These are phyloP conservation scores for Myriosclerotinia duriaeana DNA, from an alignment of 2,329 filamentous ascomycete genomes.

Conservation along the genomic window DNA sequence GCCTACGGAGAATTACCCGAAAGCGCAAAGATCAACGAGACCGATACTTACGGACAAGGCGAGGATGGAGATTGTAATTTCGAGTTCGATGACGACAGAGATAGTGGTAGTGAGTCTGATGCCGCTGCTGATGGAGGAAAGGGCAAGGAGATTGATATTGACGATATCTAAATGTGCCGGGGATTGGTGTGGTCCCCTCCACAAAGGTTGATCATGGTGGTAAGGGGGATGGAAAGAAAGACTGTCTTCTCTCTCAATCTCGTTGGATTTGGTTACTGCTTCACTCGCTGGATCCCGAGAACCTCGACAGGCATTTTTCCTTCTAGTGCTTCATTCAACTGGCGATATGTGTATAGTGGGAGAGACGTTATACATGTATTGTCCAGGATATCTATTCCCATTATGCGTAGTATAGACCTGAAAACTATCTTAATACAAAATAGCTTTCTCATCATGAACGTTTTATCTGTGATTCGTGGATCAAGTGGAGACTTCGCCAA, in stretches of 20 bases:
- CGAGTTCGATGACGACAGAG: conserved; percentile 93
- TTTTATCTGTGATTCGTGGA: background rate
- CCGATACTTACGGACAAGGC: conserved; percentile 87
- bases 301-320: conserved; percentile 42
- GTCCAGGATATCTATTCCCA: conserved; percentile 31
- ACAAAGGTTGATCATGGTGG: conserved; percentile 15
- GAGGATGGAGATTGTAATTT: conserved; percentile 96
- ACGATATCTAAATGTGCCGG: conserved; percentile 70
- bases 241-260: conserved; percentile 67
- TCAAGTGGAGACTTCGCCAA: background rate
- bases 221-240: conserved; percentile 41
- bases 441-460: background rate
- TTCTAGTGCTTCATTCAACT: conserved; percentile 34
- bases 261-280: conserved; percentile 31
- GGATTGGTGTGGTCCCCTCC: conserved; percentile 12
- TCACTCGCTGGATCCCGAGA: conserved; percentile 35
- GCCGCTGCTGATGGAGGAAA: conserved; percentile 46
- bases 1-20: conserved; percentile 97
- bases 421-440: conserved; percentile 3
- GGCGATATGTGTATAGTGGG: conserved; percentile 39
- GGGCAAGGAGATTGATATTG: conserved; percentile 85
- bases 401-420: conserved; percentile 2
- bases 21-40: conserved; percentile 99
- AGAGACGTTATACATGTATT: conserved; percentile 52
- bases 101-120: conserved; percentile 58